These are phyloP conservation scores for Poteriospumella lacustris DNA, from an alignment of 108 stramenopile genomes.

Conservation along the genomic window DNA sequence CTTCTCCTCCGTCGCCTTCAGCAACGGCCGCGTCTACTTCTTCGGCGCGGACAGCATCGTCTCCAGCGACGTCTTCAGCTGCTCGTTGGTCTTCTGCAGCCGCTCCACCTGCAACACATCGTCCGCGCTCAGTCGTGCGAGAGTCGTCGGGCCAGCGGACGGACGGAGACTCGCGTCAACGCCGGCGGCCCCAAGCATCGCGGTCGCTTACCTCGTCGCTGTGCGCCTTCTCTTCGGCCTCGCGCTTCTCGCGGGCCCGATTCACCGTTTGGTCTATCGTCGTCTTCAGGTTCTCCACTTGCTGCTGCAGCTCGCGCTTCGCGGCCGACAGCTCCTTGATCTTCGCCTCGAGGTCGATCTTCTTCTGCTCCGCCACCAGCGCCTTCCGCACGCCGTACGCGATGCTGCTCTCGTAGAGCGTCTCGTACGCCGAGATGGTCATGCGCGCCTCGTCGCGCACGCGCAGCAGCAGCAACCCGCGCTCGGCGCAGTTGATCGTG, in stretches of 20 bases:
- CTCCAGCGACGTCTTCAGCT: constrained; percentile 62
- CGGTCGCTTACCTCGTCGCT: constrained; percentile 46
- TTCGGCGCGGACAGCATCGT: constrained; percentile 60
- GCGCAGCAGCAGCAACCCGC: constrained; percentile 59
- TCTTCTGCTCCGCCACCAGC: constrained; percentile 62
- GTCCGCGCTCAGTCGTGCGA: constrained; percentile 31
- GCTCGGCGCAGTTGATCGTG: constrained; percentile 62
- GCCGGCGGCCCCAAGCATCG: no score
- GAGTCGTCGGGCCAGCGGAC: no score
- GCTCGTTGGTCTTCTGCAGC: constrained; percentile 57
- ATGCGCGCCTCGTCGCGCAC: constrained; percentile 65
- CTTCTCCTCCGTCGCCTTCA: no score
- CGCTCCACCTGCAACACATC: constrained; percentile 46
- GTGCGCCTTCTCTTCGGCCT: constrained; percentile 19
- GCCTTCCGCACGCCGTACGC: constrained; percentile 68
- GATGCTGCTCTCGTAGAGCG: constrained; percentile 61
- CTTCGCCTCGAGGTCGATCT: constrained; percentile 51
- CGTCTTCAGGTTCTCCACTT: constrained; percentile 40
- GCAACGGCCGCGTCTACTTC: constrained; percentile 48
- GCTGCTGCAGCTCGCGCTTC: constrained; percentile 53
- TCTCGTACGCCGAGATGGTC: constrained; percentile 68
- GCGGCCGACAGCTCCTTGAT: constrained; percentile 49
- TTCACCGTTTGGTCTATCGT: neutral
- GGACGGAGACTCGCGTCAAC: no score
- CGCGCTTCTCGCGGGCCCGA: neutral